phyloP scores from a whole-genome alignment of 805 yeast genomes.

The Wickerhamiella domercqiae region DNA sequence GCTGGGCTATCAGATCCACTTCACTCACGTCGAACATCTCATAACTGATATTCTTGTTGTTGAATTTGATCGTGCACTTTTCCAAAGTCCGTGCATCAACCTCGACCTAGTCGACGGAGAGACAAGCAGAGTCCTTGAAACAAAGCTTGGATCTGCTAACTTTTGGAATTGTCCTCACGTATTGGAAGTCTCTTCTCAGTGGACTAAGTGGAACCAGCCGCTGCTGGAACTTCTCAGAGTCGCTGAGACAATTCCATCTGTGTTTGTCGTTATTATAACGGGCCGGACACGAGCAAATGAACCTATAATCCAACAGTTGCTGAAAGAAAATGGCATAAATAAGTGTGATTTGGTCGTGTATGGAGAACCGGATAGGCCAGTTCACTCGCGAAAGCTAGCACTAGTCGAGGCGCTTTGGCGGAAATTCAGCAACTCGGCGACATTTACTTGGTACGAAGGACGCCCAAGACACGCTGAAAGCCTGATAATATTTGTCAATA shows the following conservation, averaged over 20 bases:
- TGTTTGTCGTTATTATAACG: constrained; percentile 13
- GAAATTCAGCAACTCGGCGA: constrained; percentile 7
- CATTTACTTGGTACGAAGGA: constrained; percentile 12
- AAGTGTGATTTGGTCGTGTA: constrained; percentile 9
- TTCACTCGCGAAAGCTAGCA: constrained; percentile 1
- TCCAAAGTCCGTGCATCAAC: constrained; percentile 11
- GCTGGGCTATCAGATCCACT: not conserved
- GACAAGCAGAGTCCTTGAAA: constrained; percentile 9
- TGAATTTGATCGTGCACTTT: constrained; percentile 15
- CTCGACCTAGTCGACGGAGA: constrained; percentile 7
- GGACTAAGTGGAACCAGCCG: constrained; percentile 10
- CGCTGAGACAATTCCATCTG: constrained; percentile 1
- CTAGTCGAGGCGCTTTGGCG: constrained; percentile 13
- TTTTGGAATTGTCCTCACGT: constrained; percentile 12
- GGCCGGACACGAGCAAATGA: constrained; percentile 7
- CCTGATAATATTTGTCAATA: constrained; percentile 3
- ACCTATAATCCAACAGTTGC: constrained; percentile 6
- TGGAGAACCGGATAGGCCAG: constrained; percentile 10
- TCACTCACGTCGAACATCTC: not conserved
- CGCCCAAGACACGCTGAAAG: constrained; percentile 6
- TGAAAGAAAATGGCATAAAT: constrained; percentile 8
- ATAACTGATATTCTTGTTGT: constrained; percentile 13
- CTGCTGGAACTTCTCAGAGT: constrained; percentile 10
- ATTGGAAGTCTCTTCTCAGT: constrained; percentile 8
- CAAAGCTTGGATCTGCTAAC: constrained; percentile 6